phyloP scores from a whole-genome alignment of 345 rosid genomes.

The Clarkia xantiana region DNA sequence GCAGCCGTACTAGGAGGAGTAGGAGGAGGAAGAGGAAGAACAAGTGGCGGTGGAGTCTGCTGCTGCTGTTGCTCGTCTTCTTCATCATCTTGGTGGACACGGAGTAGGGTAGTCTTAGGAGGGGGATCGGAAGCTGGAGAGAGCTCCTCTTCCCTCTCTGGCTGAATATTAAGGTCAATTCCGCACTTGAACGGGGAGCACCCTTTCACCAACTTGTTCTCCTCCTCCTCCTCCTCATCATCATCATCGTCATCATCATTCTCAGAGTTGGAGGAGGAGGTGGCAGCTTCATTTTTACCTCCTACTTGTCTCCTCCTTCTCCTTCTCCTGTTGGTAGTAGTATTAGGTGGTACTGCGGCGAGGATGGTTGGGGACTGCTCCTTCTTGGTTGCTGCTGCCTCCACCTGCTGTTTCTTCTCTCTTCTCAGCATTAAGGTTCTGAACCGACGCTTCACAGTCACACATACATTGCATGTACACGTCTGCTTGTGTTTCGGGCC shows the following conservation, averaged over 20 bases:
- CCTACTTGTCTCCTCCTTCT: too few relatives aligned
- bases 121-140: constrained; percentile 42
- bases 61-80: constrained; percentile 6
- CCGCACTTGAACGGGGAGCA: constrained; percentile 51
- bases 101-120: constrained; percentile 24
- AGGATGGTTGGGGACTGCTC: constrained; percentile 17
- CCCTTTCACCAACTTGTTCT: constrained; percentile 27
- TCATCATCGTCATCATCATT: constrained; percentile 14
- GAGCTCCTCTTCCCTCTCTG: constrained; percentile 72
- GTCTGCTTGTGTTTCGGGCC: constrained; percentile 75
- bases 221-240: constrained; percentile 37
- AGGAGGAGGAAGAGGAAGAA: too few relatives aligned
- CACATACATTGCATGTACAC: constrained; percentile 72
- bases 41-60: too few relatives aligned
- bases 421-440: constrained; percentile 51
- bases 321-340: too few relatives aligned
- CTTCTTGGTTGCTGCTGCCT: constrained; percentile 39
- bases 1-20: too few relatives aligned
- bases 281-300: too few relatives aligned
- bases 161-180: constrained; percentile 85
- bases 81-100: constrained; percentile 21
- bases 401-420: constrained; percentile 54
- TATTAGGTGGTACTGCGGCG: constrained; percentile 15
- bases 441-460: constrained; percentile 63
- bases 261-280: too few relatives aligned